Base-by-base conservation (phyloP, 2,329 filamentous ascomycete species). In the Nigrospora osmanthi region DNA sequence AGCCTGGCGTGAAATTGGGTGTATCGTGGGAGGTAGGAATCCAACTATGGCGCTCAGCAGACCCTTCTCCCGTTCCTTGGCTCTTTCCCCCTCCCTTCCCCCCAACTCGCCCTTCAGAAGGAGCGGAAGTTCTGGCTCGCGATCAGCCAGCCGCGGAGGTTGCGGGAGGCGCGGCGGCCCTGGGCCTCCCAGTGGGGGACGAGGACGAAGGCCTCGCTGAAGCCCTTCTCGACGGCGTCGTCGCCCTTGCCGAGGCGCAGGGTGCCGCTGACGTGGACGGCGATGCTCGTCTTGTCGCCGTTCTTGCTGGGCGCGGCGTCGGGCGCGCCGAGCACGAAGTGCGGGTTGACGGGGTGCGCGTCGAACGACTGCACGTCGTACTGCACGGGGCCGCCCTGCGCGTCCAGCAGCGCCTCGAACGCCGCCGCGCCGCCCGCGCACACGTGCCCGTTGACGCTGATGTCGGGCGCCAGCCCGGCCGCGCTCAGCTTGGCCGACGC, bases 311-410 rank as follows among this genome's bases (percentile, higher is more conserved):
- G 58, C 23, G 69, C 58, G 49, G 54, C 64, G 6, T 73, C 73
- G 3, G 75, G 71, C n/a, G 76, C 78, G 28, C 76, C 76, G 52
- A 76, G 67, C 42, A 68, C 65, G 59, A 81, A 87, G 47, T 77
- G 74, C 11, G 78, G 74, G 66, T 91, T 93, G 56, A 91, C 69
- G 39, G 89, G 79, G 52, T 94, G 87, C 47, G 81, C 82, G 64
- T 95, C 87, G 54, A 84, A 80, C 13, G 80, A 81, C 58, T 88
- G 82, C 45, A 89, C 73, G 45, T 91, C 86, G 66, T 88, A 93
- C 34, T 48, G 39, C 42, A 46, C 39, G 32, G 46, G 49, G 14
- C 12, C 10, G 44, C 55, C 54, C 43, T 89, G 80, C 6, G 75
- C 75, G 46, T 81, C 73, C 52, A 89, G 85, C 28, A 89, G 75